Evolutionary conservation across 495 filamentous ascomycete genomes (phyloP), one percentile per base, ranked within the genome.

Genomic region (Aspergillus ellipticus): DNA sequence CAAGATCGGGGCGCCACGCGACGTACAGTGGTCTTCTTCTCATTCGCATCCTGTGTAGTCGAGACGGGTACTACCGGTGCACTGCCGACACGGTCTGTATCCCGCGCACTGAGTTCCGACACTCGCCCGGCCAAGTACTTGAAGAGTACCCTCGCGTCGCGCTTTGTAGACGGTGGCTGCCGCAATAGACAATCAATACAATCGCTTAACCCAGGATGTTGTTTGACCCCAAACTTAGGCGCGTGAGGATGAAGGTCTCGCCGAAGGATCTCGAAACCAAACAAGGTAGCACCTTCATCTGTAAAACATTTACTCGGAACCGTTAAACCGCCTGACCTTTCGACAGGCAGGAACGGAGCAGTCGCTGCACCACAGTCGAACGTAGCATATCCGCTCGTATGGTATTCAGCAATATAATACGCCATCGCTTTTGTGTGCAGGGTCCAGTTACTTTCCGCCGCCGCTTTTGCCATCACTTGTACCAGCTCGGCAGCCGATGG

Each of bases 391-490:
- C 80, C 79, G 61, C 96, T 91, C 7, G 75, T 76, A 49, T 90
- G 84, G 59, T 91, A 84, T 64, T 92, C 89, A 21, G 78, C 77
- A 48, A 96, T 79, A 64, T 89, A 94, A 69, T 96, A 98, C n/a
- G 77, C 77, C 77, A 96, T 82, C 3, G 89, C 83, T 55, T 81
- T 82, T 42, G 78, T 78, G 52, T 87, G 81, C 31, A 87, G 70
- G 6, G 55, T 42, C 6, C 70, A 61, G 67, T 96, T 78, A 0
- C 78, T 73, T 1, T 77, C 80, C n/a, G 68, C 59, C 10, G 68
- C 73, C 29, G 88, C 82, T 15, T 65, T 71, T 33, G 79, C 78
- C 81, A 97, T 90, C 62, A 93, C 85, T 2, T 85, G 76, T 10
- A 96, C 77, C 0, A 97, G 70, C 51, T 91, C 89, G 1, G 75